Conservation (phyloP, 306 rosid genomes). For the Crotalaria pallida region DNA sequence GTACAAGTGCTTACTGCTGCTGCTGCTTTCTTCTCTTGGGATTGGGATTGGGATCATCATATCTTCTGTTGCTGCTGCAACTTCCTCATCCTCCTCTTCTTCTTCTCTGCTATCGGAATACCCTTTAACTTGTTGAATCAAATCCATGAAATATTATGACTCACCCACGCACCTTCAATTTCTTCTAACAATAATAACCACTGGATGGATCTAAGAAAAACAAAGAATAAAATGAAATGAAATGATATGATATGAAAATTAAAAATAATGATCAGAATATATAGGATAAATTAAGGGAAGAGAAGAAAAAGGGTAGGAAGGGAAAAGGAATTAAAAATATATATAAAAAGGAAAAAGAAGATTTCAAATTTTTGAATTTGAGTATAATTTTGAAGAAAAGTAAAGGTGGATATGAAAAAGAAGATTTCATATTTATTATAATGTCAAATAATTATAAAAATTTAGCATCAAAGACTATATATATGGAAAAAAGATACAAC, state of each 20-base stretch:
- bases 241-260: too few species aligned
- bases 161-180: slow-evolving; percentile 8
- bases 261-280: too few species aligned
- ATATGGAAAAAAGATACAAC: slow-evolving; percentile 9
- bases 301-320: not conserved
- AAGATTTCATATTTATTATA: not conserved
- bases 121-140: slow-evolving; percentile 37
- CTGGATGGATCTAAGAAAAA: slow-evolving; percentile 29
- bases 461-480: slow-evolving; percentile 7
- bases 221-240: not conserved
- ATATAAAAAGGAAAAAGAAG: not conserved
- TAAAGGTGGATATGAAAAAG: slow-evolving; percentile 11
- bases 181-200: slow-evolving; percentile 18
- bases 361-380: not conserved
- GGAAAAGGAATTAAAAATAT: not conserved
- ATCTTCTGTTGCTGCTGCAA: not conserved
- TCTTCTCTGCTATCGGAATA: slow-evolving; percentile 45
- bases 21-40: slow-evolving; percentile 17
- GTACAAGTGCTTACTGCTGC: slow-evolving; percentile 23
- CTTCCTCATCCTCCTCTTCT: slow-evolving; percentile 32
- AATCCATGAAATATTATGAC: slow-evolving; percentile 39
- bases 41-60: slow-evolving; percentile 15
- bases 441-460: slow-evolving; percentile 13
- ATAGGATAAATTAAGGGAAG: not conserved
- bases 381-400: not conserved